Conservation (phyloP, 2,329 filamentous ascomycete species). For the Talaromyces amestolkiae region DNA sequence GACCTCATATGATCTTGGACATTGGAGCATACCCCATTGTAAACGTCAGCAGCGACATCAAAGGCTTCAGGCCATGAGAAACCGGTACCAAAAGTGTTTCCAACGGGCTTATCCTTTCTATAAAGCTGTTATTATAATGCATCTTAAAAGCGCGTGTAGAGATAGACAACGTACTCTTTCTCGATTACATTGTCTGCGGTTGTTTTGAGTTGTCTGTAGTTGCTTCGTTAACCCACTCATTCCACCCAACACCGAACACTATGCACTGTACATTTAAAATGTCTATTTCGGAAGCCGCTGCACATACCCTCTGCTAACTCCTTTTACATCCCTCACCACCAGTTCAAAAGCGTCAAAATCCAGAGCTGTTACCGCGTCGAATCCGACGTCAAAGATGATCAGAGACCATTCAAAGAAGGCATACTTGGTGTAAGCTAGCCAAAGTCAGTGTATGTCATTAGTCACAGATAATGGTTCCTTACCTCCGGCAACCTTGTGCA, state of each 20-base stretch:
- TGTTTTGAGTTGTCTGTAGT: constrained; percentile 51
- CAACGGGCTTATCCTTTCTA: constrained; percentile 74
- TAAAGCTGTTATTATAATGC: constrained; percentile 22
- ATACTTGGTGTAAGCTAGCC: constrained; percentile 87
- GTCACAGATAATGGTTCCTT: constrained; percentile 34
- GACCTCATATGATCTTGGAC: constrained; percentile 1
- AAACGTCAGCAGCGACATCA: constrained; percentile 82
- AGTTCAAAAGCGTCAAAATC: constrained; percentile 91
- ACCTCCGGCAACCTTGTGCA: constrained; percentile 92
- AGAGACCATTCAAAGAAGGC: constrained; percentile 97
- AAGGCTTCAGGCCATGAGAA: constrained; percentile 74
- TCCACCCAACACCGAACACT: constrained; percentile 39
- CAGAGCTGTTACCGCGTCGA: constrained; percentile 89
- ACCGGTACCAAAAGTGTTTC: constrained; percentile 64
- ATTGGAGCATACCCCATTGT: constrained; percentile 69
- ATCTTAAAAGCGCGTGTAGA: not conserved
- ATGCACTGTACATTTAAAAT: constrained; percentile 49
- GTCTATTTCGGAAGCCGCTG: constrained; percentile 87
- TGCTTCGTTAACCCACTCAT: constrained; percentile 34
- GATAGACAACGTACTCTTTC: constrained; percentile 64
- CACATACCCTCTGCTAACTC: constrained; percentile 96
- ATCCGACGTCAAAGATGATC: constrained; percentile 90
- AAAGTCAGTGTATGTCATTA: not conserved
- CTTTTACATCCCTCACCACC: constrained; percentile 82
- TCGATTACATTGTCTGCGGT: constrained; percentile 55